Base-by-base conservation (phyloP, 2,329 filamentous ascomycete genomes). In the Aspergillus latus region DNA sequence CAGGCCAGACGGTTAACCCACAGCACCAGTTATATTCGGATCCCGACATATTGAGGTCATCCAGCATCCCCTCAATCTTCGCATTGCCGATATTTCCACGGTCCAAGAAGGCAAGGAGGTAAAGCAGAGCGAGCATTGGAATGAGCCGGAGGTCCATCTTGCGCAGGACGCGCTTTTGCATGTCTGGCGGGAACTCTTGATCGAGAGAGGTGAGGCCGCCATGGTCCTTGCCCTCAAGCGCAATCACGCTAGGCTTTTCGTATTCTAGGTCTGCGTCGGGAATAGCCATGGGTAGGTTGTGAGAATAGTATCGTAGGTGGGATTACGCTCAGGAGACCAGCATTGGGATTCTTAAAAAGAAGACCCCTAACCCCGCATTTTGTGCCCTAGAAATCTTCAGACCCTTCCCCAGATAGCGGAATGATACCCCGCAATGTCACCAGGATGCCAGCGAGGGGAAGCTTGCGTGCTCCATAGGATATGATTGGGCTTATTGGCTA, bases 41-140 rank as follows among this genome's bases (percentile, higher is more conserved):
- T 4, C 66, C 67, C 3, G 62, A 67, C 63, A 72, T 64, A 40
- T 69, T 15, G 15, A 72, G 49, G 53, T 70, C 66, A 2, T 66
- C 63, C 15, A 66, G 42, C 36, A 72, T 53, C 5, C 69, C 69
- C 51, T 69, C 69, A 11, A 73, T 66, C 21, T 71, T 68, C 5
- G 70, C 70, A 54, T 73, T 73, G 1, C 70, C 70, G 9, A 73
- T 70, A 56, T 73, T 73, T 2, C 70, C 67, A 10, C 70, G 65
- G 45, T 73, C 70, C 34, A 73, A 46, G 50, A 71, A 73, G 4
- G 64, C 64, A 1, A 73, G 56, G 0, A 73, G 57, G 52, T 73
- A 72, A 9, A 68, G 43, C 3, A 65, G 30, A 5, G 63, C 63
- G 11, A 68, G 60, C 64, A 67, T 67, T 5, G 66, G 66, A 52